Evolutionary conservation across 805 yeast genomes (phyloP).

Genomic region (Candida andamanensis): DNA sequence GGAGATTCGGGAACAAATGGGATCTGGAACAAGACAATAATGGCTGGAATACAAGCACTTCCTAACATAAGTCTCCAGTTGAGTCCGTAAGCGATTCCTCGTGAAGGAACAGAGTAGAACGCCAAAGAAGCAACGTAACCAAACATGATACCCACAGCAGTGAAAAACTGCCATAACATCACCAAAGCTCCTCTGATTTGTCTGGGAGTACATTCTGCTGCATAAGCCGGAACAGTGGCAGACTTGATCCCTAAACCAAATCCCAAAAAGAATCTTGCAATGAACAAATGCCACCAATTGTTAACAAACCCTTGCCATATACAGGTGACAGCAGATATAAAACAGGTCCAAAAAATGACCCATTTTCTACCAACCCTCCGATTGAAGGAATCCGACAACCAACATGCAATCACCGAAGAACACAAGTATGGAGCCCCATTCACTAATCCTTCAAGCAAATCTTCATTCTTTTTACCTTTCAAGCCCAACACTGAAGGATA

Average conservation of each 20-base stretch:
- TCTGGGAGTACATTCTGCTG: slow-evolving; percentile 59
- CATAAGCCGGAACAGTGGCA: slow-evolving; percentile 62
- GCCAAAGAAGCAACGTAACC: slow-evolving; percentile 60
- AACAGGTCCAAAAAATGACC: slow-evolving; percentile 55
- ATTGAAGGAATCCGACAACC: slow-evolving; percentile 54
- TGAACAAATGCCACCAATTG: slow-evolving; percentile 55
- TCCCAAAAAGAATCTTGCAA: slow-evolving; percentile 56
- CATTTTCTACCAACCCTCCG: slow-evolving; percentile 53
- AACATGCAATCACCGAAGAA: slow-evolving; percentile 53
- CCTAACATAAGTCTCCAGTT: slow-evolving; percentile 68
- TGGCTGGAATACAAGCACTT: slow-evolving; percentile 53
- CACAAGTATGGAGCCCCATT: slow-evolving; percentile 64
- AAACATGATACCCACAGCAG: slow-evolving; percentile 69
- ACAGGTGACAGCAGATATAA: slow-evolving; percentile 54
- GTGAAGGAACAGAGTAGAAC: slow-evolving; percentile 48
- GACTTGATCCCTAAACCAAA: slow-evolving; percentile 65
- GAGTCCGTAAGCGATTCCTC: slow-evolving; percentile 40
- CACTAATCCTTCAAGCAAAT: slow-evolving; percentile 57
- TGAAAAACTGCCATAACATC: slow-evolving; percentile 71
- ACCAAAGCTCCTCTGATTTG: slow-evolving; percentile 59
- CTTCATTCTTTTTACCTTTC: slow-evolving; percentile 33
- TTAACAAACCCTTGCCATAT: slow-evolving; percentile 66
- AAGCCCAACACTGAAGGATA: slow-evolving; percentile 56
- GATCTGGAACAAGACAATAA: slow-evolving; percentile 45
- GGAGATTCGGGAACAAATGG: slow-evolving; percentile 66